A percentile compares a stretch with the other conserved stretches of the same genome.
Evolutionary conservation across 202 grass and related monocot species (phyloP).

Genomic region (Elaeis oleifera): DNA sequence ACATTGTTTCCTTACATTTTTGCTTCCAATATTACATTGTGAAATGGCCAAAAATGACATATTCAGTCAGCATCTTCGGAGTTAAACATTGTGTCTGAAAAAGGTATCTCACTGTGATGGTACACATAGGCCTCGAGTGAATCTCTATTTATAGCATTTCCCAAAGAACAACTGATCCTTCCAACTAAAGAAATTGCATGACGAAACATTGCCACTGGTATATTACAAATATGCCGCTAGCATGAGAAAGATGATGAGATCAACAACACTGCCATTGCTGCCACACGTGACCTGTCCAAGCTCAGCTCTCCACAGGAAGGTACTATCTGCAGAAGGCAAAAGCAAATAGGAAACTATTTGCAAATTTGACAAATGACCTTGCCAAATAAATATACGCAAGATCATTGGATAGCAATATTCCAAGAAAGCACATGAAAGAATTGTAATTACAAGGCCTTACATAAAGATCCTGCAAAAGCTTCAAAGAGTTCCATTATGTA

Average conservation of each 20-base stretch:
- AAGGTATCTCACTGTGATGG: constrained; percentile 34
- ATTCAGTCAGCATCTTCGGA: constrained; percentile 14
- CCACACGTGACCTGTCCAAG: constrained; percentile 56
- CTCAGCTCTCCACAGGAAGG: constrained; percentile 48
- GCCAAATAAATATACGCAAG: not conserved
- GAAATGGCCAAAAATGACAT: not conserved
- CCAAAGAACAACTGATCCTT: constrained; percentile 53
- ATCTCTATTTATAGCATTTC: constrained; percentile 38
- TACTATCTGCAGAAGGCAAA: constrained; percentile 11
- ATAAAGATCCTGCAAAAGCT: no score
- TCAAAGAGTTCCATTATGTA: no score
- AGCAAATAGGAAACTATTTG: not conserved
- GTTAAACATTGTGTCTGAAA: constrained; percentile 26
- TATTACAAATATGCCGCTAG: constrained; percentile 39
- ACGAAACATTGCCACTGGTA: constrained; percentile 51
- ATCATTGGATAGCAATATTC: no score
- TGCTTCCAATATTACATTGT: constrained; percentile 14
- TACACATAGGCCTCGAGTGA: constrained; percentile 51
- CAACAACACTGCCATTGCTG: constrained; percentile 56
- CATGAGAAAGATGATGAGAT: constrained; percentile 54
- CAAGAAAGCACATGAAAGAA: no score
- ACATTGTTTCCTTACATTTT: constrained; percentile 3
- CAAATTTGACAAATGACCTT: not conserved
- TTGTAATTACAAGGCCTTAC: not conserved
- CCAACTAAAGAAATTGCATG: constrained; percentile 60